Conservation (phyloP, 257 asterid species). For the Schizonepeta tenuifolia region DNA sequence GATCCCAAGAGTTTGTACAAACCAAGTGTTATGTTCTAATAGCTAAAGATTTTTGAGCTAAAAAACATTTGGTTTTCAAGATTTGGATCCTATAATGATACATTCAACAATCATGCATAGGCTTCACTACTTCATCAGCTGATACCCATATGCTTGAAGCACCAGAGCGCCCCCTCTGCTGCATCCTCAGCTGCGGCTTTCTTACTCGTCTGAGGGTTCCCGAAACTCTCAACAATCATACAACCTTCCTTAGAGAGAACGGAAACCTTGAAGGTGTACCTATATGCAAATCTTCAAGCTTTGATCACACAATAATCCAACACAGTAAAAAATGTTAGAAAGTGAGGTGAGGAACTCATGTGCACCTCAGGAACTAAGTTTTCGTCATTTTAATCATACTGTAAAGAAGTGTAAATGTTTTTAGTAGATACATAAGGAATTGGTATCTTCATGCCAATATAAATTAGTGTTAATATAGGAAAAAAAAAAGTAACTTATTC, state of each 20-base stretch:
- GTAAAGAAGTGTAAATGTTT: neutral
- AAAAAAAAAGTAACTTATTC: too few relatives aligned
- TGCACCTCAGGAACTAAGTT: too few relatives aligned
- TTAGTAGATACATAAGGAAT: too few relatives aligned
- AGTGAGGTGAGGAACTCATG: too few relatives aligned
- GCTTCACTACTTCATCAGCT: neutral
- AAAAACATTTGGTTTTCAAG: neutral
- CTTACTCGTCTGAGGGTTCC: conserved; percentile 29
- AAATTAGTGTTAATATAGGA: too few relatives aligned
- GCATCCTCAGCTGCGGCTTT: conserved; percentile 37
- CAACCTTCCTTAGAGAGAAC: neutral
- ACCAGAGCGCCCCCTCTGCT: conserved; percentile 37
- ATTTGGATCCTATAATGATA: neutral
- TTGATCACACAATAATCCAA: neutral
- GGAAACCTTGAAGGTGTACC: conserved; percentile 31
- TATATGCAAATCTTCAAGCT: neutral
- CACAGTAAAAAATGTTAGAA: too few relatives aligned
- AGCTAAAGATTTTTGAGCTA: neutral
- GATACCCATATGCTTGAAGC: conserved; percentile 25
- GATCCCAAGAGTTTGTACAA: neutral
- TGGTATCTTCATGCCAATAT: too few relatives aligned
- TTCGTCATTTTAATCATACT: neutral
- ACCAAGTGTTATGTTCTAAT: neutral
- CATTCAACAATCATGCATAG: neutral
- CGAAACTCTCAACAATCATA: conserved; percentile 17